Base-by-base conservation (phyloP, 305 asterid species). In the Solanum hybrid region DNA sequence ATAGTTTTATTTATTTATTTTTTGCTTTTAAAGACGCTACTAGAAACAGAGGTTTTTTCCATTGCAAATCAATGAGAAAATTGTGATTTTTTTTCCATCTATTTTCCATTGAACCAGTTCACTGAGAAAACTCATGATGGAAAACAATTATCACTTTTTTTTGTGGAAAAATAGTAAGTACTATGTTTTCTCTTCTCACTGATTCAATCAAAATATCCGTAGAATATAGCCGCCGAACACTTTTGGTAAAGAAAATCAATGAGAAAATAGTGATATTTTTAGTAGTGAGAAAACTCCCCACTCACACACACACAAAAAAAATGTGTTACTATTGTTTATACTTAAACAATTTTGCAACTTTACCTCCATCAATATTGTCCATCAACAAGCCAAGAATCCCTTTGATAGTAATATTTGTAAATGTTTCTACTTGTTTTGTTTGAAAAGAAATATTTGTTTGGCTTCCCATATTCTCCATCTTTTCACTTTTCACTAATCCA, bases 351-450 rank as follows among this genome's bases (percentile, higher is more conserved):
- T 14, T 73, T 73, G 10, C 9, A 14, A 75, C 80, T 31, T 32
- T 34, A 34, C 45, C 42, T 77, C 13, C 29, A 77, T 78, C 19
- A 81, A 81, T 81, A 12, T 3, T 81, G 26, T 42, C 93, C 89
- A 92, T 89, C 72, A 92, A 86, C 90, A 89, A 89, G 66, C 90
- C 75, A 12, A 92, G 90, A 11, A 87, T 86, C 35, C 93, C 93
- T 88, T 92, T 92, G 8, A 92, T 92, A 85, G 92, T 89, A 36
- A 90, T 89, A 27, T 89, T 89, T 31, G 77, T 31, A 12, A 90
- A 89, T 31, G 72, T 29, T 60, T 90, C 90, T 51, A 85, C 42
- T 38, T 64, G 86, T 45, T 85, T 79, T 79, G 64, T 79, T 51
- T 79, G 51, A 79, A 10, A 34, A 77, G 45, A 77, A 34, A 19